Percentiles rank a stretch among this genome's conserved stretches.
These are phyloP conservation scores for Chlorella vulgaris DNA, from an alignment of 139 green algal genomes.

Conservation along the genomic window DNA sequence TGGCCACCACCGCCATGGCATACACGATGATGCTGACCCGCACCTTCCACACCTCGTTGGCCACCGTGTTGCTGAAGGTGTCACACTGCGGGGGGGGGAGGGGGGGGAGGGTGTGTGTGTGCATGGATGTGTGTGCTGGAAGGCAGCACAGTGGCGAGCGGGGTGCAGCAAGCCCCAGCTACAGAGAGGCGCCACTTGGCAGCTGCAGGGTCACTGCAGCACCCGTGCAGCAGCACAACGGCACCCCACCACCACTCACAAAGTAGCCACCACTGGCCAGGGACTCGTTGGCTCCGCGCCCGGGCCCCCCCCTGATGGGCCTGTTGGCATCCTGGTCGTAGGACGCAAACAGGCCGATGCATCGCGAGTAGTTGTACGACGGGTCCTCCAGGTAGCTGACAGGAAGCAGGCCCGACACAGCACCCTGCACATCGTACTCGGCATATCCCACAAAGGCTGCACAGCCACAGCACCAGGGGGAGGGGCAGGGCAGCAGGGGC, in stretches of 20 bases:
- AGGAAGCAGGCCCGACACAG: constrained; percentile 75
- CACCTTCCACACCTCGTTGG: constrained; percentile 68
- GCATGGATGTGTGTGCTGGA: too few relatives aligned
- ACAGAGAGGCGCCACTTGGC: too few relatives aligned
- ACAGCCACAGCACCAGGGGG: neutral
- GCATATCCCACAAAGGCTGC: constrained; percentile 86
- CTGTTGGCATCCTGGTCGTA: constrained; percentile 1
- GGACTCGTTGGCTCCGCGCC: neutral
- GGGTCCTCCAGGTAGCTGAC: constrained; percentile 37
- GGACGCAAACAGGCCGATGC: constrained; percentile 36
- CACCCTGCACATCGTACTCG: constrained; percentile 77
- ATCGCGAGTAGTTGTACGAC: neutral
- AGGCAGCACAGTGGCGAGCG: too few relatives aligned
- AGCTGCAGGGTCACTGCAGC: too few relatives aligned
- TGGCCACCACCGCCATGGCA: constrained; percentile 86
- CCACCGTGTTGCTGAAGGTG: constrained; percentile 42
- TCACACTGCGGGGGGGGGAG: constrained; percentile 60
- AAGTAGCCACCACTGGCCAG: constrained; percentile 4
- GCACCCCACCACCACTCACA: neutral
- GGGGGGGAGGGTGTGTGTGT: neutral
- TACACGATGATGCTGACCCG: constrained; percentile 86
- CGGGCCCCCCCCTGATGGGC: neutral
- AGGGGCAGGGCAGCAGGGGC: neutral
- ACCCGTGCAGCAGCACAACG: neutral
- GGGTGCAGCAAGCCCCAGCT: too few relatives aligned